Conservation (phyloP, 306 rosid genomes). For the Pyrus communis region DNA sequence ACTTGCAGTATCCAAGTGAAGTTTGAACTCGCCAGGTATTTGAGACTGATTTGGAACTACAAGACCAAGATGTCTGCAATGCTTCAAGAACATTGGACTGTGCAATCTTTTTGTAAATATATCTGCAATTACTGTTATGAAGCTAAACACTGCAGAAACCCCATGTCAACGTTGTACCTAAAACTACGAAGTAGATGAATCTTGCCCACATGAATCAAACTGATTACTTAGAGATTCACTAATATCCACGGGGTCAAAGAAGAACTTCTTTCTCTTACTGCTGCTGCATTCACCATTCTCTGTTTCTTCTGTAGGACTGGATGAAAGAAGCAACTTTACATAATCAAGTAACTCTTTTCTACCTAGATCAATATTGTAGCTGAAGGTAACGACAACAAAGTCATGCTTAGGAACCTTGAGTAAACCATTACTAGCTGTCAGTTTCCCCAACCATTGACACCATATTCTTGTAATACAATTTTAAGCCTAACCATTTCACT, state of each 20-base stretch:
- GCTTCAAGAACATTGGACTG: too few relatives aligned
- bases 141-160: too few relatives aligned
- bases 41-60: too few relatives aligned
- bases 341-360: constrained; percentile 51
- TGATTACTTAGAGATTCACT: constrained; percentile 44
- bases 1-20: too few relatives aligned
- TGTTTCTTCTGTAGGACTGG: constrained; percentile 31
- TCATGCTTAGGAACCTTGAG: constrained; percentile 44
- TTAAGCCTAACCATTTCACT: constrained; percentile 42
- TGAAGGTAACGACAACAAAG: constrained; percentile 55
- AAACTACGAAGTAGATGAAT: constrained; percentile 35
- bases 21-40: too few relatives aligned
- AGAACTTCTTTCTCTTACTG: constrained; percentile 50
- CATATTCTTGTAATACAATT: constrained; percentile 60
- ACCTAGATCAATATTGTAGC: constrained; percentile 61
- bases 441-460: constrained; percentile 90
- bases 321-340: constrained; percentile 36
- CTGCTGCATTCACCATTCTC: constrained; percentile 25
- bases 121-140: too few relatives aligned
- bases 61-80: too few relatives aligned
- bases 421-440: constrained; percentile 15
- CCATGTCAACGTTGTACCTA: too few relatives aligned
- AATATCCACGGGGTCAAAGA: constrained; percentile 49
- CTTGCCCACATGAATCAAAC: constrained; percentile 56
- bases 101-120: too few relatives aligned